Conservation (phyloP, 768 basidiomycete genomes). For the Mycena galopus region DNA sequence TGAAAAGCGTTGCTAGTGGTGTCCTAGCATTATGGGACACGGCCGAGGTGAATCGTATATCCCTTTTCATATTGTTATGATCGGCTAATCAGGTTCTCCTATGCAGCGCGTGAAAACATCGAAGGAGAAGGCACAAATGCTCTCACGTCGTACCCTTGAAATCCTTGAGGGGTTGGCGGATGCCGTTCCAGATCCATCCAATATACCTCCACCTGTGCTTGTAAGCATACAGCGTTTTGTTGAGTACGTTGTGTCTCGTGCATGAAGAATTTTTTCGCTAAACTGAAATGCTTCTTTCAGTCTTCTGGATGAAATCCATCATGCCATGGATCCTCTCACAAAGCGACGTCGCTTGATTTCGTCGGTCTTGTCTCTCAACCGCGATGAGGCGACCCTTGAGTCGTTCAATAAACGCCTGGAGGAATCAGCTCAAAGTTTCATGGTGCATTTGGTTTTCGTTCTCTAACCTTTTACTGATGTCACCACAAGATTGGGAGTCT, state of each 20-base stretch:
- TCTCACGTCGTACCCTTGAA: not conserved
- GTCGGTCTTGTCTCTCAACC: conserved; percentile 1
- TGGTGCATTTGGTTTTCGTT: not conserved
- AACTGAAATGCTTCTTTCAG: not conserved
- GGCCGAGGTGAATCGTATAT: not conserved
- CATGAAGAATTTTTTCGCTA: not conserved
- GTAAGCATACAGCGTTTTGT: not conserved
- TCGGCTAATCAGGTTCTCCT: not conserved
- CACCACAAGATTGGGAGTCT: not conserved
- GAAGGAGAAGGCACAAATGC: not conserved
- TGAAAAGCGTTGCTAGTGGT: conserved; percentile 4
- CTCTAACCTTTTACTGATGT: not conserved
- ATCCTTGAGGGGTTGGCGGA: not conserved
- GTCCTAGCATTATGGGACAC: not conserved
- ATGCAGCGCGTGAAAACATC: not conserved
- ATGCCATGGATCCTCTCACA: not conserved
- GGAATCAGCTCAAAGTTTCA: not conserved
- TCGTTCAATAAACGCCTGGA: not conserved
- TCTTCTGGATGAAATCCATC: not conserved
- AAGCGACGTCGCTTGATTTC: not conserved
- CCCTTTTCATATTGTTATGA: not conserved
- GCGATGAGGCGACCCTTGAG: not conserved
- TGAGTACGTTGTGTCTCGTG: not conserved
- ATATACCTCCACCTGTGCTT: not conserved
- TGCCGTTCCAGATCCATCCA: not conserved